These are phyloP conservation scores for Cenchrus purpureus DNA, from an alignment of 176 grass and related monocot species.

Conservation along the genomic window DNA sequence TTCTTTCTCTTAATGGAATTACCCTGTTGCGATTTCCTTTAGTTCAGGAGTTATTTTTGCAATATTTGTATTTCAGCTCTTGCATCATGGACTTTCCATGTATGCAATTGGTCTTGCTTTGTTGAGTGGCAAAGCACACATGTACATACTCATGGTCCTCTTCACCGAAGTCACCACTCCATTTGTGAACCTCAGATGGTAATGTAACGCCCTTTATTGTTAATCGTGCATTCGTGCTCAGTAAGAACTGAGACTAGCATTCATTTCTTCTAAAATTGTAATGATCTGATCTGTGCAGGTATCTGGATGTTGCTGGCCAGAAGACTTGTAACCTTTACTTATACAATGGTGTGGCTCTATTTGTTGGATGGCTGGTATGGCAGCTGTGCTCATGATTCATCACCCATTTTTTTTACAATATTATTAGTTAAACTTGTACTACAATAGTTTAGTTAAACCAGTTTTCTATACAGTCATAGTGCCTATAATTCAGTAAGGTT, in stretches of 20 bases:
- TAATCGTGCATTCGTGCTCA: background rate
- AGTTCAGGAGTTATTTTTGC: background rate
- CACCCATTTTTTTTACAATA: background rate
- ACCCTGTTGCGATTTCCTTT: background rate
- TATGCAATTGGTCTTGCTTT: slow-evolving; percentile 77
- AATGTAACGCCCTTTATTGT: slow-evolving; percentile 4
- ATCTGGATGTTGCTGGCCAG: slow-evolving; percentile 72
- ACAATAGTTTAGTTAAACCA: background rate
- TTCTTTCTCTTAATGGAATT: background rate
- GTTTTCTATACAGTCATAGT: background rate
- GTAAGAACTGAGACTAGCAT: background rate
- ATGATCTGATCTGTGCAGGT: slow-evolving; percentile 52
- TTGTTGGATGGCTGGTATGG: slow-evolving; percentile 86
- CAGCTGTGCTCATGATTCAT: background rate
- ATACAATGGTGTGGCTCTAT: slow-evolving; percentile 76
- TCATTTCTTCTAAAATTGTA: slow-evolving; percentile 15
- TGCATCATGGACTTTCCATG: slow-evolving; percentile 90
- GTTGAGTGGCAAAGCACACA: slow-evolving; percentile 74
- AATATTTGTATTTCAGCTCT: slow-evolving; percentile 50
- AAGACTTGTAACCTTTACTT: slow-evolving; percentile 67
- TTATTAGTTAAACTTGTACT: no score
- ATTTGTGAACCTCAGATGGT: slow-evolving; percentile 96
- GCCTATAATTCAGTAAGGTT: background rate
- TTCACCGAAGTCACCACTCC: slow-evolving; percentile 90
- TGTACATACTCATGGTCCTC: slow-evolving; percentile 88